Evolutionary conservation across 768 basidiomycete species (phyloP).

Genomic region (Suillus placidus): DNA sequence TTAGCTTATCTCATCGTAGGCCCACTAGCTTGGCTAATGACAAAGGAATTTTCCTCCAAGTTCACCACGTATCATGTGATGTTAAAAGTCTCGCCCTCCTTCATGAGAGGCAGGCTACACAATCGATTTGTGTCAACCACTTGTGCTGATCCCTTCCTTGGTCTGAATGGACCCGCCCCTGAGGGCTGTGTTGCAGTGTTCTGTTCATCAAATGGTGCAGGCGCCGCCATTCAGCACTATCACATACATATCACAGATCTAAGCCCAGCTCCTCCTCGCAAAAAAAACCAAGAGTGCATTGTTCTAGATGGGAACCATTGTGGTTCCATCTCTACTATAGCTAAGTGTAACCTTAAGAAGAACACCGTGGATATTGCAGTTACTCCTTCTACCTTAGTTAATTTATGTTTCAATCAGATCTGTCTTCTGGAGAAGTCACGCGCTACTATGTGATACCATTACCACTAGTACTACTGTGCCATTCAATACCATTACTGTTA

Average conservation of each 20-base stretch:
- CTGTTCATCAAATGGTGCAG: too few relatives aligned
- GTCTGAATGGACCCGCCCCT: too few relatives aligned
- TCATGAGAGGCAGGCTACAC: too few relatives aligned
- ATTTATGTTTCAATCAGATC: background rate
- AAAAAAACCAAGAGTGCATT: background rate
- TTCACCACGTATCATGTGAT: background rate
- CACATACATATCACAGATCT: too few relatives aligned
- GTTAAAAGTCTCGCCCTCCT: too few relatives aligned
- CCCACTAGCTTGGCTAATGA: background rate
- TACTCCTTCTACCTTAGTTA: background rate
- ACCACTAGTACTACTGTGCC: background rate
- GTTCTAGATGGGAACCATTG: background rate
- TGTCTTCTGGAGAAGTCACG: background rate
- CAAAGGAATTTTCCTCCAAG: background rate
- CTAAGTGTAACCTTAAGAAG: background rate
- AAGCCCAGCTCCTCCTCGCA: background rate
- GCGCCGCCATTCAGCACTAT: too few relatives aligned
- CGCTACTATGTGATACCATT: background rate
- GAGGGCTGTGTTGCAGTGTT: too few relatives aligned
- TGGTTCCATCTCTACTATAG: background rate
- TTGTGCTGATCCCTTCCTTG: too few relatives aligned
- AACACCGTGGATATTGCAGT: background rate
- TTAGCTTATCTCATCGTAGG: background rate
- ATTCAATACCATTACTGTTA: background rate
- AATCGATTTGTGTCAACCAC: too few relatives aligned